phyloP scores from a whole-genome alignment of 2,329 filamentous ascomycete species.

The Colletotrichum caudatum region DNA sequence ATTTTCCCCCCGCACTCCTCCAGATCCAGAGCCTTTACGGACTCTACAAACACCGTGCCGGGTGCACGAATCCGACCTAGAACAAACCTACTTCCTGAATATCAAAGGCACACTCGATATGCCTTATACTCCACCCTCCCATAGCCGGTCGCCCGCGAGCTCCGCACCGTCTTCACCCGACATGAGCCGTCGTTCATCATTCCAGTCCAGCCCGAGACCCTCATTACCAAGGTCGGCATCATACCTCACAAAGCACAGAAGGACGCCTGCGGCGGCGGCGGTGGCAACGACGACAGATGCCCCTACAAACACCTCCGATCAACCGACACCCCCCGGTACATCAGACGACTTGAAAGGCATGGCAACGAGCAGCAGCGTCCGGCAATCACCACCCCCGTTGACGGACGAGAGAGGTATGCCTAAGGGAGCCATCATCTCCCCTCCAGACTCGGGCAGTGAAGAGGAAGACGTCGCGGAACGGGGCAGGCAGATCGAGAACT shows the following conservation, averaged over 20 bases:
- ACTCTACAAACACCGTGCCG: slow-evolving; percentile 16
- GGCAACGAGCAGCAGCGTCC: slow-evolving; percentile 70
- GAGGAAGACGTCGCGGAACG: slow-evolving; percentile 68
- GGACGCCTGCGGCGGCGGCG: slow-evolving; percentile 67
- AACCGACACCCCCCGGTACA: slow-evolving; percentile 62
- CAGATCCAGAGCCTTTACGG: slow-evolving; percentile 15
- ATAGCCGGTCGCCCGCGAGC: slow-evolving; percentile 68
- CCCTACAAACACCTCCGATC: slow-evolving; percentile 49
- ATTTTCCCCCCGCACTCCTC: slow-evolving; percentile 6
- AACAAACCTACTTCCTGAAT: slow-evolving; percentile 12
- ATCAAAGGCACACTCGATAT: slow-evolving; percentile 66
- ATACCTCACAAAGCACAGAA: slow-evolving; percentile 73
- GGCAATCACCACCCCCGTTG: slow-evolving; percentile 86
- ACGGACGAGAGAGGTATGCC: slow-evolving; percentile 80
- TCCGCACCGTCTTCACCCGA: slow-evolving; percentile 69
- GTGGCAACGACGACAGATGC: slow-evolving; percentile 41
- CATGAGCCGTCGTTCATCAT: slow-evolving; percentile 69
- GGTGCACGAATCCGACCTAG: slow-evolving; percentile 27
- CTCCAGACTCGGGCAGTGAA: slow-evolving; percentile 92
- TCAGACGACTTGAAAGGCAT: slow-evolving; percentile 63
- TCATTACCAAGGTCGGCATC: slow-evolving; percentile 73
- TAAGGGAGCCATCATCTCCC: slow-evolving; percentile 87
- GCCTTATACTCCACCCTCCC: slow-evolving; percentile 88
- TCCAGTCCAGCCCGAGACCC: slow-evolving; percentile 63
- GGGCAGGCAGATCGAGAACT: slow-evolving; percentile 63